These are phyloP conservation scores for Enterocytospora artemiae DNA, from an alignment of 371 early-diverging fungal species.

Conservation along the genomic window DNA sequence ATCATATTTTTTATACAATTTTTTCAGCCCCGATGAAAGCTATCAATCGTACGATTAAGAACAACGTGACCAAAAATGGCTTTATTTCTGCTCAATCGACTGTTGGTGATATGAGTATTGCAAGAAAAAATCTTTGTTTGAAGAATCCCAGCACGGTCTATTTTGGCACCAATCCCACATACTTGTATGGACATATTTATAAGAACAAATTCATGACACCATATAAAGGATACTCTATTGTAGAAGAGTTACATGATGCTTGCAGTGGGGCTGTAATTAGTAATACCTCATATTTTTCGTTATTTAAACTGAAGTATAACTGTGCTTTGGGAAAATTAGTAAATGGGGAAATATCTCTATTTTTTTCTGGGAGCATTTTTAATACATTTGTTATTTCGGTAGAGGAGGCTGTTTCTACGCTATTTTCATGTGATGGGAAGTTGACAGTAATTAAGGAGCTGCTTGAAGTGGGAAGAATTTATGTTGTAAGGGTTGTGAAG, in stretches of 20 bases:
- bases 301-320: neutral
- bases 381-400: constrained; percentile 36
- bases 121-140: too few relatives aligned
- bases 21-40: too few relatives aligned
- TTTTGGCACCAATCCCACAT: constrained; percentile 32
- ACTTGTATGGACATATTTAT: constrained; percentile 36
- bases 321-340: constrained; percentile 1
- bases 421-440: constrained; percentile 23
- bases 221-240: constrained; percentile 19
- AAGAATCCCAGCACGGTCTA: too few relatives aligned
- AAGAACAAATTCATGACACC: constrained; percentile 27
- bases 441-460: constrained; percentile 24
- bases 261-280: neutral
- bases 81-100: too few relatives aligned
- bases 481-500: constrained; percentile 24
- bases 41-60: too few relatives aligned
- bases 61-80: too few relatives aligned
- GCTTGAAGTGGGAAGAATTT: constrained; percentile 1
- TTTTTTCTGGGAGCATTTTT: constrained; percentile 36
- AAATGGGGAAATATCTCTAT: constrained; percentile 13
- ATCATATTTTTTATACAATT: too few relatives aligned
- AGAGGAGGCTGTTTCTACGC: constrained; percentile 26
- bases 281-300: neutral
- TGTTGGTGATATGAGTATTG: too few relatives aligned
- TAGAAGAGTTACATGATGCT: neutral